Evolutionary conservation across 2,329 filamentous ascomycete genomes (phyloP).

Genomic region (Xylaria sp.): DNA sequence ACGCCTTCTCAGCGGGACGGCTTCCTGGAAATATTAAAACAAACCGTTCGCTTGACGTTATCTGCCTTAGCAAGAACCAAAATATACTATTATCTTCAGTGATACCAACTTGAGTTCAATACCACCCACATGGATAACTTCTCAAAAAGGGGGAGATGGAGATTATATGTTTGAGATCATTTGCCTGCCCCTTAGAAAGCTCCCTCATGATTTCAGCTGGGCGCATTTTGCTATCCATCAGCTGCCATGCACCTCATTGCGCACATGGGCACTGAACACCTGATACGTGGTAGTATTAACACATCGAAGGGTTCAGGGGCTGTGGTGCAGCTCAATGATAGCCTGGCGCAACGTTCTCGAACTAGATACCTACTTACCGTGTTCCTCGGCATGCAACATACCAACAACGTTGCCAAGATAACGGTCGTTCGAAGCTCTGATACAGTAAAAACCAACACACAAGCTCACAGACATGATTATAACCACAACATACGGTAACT

Average conservation of each 20-base stretch:
- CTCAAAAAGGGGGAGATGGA: not conserved
- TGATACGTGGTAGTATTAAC: not conserved
- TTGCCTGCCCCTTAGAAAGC: not conserved
- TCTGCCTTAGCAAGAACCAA: not conserved
- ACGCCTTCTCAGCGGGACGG: too few species aligned
- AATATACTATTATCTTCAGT: not conserved
- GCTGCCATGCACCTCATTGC: not conserved
- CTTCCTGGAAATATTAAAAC: not conserved
- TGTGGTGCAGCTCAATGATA: not conserved
- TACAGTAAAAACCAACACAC: not conserved
- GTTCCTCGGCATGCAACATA: too few species aligned
- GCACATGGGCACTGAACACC: not conserved
- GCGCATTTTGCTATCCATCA: not conserved
- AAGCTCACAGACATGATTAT: not conserved
- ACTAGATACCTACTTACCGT: not conserved
- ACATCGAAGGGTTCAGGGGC: constrained; percentile 8
- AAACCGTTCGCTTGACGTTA: not conserved
- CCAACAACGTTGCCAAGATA: not conserved
- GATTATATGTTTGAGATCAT: not conserved
- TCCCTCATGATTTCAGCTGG: not conserved
- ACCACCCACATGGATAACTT: not conserved
- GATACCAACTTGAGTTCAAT: not conserved
- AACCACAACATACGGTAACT: not conserved
- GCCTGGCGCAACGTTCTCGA: not conserved
- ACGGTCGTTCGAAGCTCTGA: not conserved